These are phyloP conservation scores for Ocimum tenuiflorum DNA, from an alignment of 257 asterid genomes.

Conservation along the genomic window DNA sequence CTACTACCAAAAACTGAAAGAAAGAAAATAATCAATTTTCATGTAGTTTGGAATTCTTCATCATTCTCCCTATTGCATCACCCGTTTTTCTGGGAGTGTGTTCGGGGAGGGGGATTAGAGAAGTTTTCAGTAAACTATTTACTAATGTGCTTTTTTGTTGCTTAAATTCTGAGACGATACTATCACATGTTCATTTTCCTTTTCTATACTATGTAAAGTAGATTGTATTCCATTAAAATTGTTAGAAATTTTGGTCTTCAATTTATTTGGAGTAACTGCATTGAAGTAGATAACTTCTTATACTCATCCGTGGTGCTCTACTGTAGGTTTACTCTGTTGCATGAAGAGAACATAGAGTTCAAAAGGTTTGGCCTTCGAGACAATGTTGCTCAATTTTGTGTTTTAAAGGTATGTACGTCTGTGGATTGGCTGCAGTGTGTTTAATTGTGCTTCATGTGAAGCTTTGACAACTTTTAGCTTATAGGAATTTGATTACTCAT, in stretches of 20 bases:
- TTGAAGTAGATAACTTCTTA: slow-evolving; percentile 1
- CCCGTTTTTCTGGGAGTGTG: too few species aligned
- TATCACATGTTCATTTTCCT: slow-evolving; percentile 4
- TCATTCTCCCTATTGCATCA: too few species aligned
- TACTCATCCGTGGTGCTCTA: neutral
- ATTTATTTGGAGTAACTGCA: neutral
- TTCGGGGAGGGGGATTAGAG: too few species aligned
- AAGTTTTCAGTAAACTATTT: neutral
- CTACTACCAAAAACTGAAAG: neutral
- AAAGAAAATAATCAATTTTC: neutral
- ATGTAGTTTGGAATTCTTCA: too few species aligned
- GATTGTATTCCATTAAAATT: neutral
- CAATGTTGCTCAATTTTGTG: slow-evolving; percentile 79
- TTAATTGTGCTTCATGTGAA: slow-evolving; percentile 9
- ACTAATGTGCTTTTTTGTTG: slow-evolving; percentile 15
- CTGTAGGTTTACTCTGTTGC: slow-evolving; percentile 64
- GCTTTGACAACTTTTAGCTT: neutral
- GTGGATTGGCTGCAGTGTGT: slow-evolving; percentile 6
- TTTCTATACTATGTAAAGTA: neutral
- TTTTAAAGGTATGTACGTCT: slow-evolving; percentile 52
- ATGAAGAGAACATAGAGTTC: slow-evolving; percentile 75
- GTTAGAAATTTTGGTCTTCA: neutral
- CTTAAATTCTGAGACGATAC: slow-evolving; percentile 9
- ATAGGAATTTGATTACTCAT: neutral
- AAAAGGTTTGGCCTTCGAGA: slow-evolving; percentile 69